Evolutionary conservation across 306 rosid genomes (phyloP).

Genomic region (Mimosa bimucronata): DNA sequence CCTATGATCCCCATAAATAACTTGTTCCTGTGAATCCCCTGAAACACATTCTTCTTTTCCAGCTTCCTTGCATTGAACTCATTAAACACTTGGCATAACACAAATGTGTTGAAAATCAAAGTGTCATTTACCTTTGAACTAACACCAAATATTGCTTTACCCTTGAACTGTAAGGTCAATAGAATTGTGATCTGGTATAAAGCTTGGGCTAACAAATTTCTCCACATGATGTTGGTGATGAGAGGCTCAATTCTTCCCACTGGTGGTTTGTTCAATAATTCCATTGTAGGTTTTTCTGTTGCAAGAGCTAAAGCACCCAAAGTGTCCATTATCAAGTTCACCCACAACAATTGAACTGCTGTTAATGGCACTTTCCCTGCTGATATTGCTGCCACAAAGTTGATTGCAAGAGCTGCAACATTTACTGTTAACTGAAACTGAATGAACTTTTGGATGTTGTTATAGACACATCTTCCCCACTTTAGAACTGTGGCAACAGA

Average conservation of each 20-base stretch:
- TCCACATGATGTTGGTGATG: conserved; percentile 40
- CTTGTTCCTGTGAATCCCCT: conserved; percentile 32
- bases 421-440: conserved; percentile 34
- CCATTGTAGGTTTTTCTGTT: conserved; percentile 34
- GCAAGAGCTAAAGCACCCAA: conserved; percentile 39
- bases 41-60: conserved; percentile 38
- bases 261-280: conserved; percentile 16
- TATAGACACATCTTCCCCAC: conserved; percentile 41
- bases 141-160: conserved; percentile 30
- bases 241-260: conserved; percentile 26
- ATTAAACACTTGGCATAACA: conserved; percentile 37
- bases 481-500: conserved; percentile 27
- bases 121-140: conserved; percentile 33
- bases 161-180: conserved; percentile 22
- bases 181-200: conserved; percentile 29
- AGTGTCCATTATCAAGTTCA: conserved; percentile 36
- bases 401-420: conserved; percentile 36
- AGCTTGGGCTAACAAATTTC: conserved; percentile 36
- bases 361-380: conserved; percentile 33
- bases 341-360: conserved; percentile 36
- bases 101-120: conserved; percentile 32
- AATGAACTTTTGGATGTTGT: conserved; percentile 38
- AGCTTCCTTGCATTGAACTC: conserved; percentile 41
- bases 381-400: conserved; percentile 23
- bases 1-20: conserved; percentile 27